Conservation (phyloP, 140 eudicot species). For the Stevia rebaudiana region DNA sequence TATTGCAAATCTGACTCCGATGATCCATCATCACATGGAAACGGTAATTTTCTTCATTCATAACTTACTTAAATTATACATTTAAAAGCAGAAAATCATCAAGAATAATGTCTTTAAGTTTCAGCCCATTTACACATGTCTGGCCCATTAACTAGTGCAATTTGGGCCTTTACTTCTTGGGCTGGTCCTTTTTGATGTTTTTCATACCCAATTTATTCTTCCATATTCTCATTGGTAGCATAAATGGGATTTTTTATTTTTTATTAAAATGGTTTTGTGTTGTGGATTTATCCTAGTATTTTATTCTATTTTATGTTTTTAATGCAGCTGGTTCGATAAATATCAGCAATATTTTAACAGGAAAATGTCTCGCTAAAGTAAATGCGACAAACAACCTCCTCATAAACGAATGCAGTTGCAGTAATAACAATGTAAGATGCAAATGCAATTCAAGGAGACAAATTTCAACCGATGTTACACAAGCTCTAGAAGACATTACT, state of each 20-base stretch:
- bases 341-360: constrained; percentile 77
- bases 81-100: neutral
- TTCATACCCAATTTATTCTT: neutral
- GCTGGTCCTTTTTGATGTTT: constrained; percentile 5
- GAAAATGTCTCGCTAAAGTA: constrained; percentile 81
- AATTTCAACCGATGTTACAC: constrained; percentile 43
- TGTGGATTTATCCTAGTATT: neutral
- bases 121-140: neutral
- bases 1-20: constrained; percentile 80
- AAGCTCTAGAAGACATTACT: constrained; percentile 79
- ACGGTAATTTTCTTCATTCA: constrained; percentile 30
- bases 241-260: no score
- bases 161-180: constrained; percentile 3
- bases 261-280: neutral
- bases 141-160: constrained; percentile 7
- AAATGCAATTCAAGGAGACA: constrained; percentile 51
- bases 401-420: constrained; percentile 45
- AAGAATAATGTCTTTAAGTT: neutral
- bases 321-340: constrained; percentile 68
- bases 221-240: neutral
- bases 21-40: constrained; percentile 53
- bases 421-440: constrained; percentile 27
- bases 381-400: constrained; percentile 42
- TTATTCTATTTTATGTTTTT: no score
- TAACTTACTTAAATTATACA: neutral